Conservation (phyloP, 148 eudicot genomes). For the Rhododendron griersonianum region DNA sequence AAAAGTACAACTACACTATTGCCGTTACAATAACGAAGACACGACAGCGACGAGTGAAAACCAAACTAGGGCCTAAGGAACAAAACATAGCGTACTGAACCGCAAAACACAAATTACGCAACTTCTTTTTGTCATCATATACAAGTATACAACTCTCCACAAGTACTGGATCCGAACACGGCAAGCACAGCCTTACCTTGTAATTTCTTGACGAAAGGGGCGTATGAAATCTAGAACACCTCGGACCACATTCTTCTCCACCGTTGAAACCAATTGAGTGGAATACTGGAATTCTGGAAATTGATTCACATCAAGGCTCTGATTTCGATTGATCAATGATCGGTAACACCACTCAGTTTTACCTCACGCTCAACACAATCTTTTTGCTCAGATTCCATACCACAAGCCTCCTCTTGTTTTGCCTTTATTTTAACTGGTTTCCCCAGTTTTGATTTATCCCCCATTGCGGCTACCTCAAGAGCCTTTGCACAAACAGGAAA, state of each 20-base stretch:
- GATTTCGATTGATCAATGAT: neutral
- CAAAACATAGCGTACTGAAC: too few species aligned
- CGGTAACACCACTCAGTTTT: neutral
- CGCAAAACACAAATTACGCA: too few species aligned
- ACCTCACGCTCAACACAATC: neutral
- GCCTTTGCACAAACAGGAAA: slow-evolving; percentile 83
- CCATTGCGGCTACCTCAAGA: slow-evolving; percentile 50
- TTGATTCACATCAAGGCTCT: slow-evolving; percentile 12
- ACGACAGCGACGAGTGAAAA: too few species aligned
- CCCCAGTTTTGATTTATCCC: slow-evolving; percentile 65
- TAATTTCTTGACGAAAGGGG: neutral
- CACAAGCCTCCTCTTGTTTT: slow-evolving; percentile 28
- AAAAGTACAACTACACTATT: too few species aligned
- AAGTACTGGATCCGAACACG: neutral
- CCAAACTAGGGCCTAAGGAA: too few species aligned
- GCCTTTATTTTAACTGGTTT: slow-evolving; percentile 82
- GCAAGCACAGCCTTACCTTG: neutral
- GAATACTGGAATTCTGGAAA: slow-evolving; percentile 13
- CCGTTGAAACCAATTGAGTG: slow-evolving; percentile 30
- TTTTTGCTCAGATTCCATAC: slow-evolving; percentile 7
- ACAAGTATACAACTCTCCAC: neutral
- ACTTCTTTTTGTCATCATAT: neutral
- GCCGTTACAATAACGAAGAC: too few species aligned
- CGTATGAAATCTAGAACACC: slow-evolving; percentile 13
- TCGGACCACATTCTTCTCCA: slow-evolving; percentile 17